phyloP scores from a whole-genome alignment of 2,329 filamentous ascomycete genomes.

The Trichoderma atroviride region DNA sequence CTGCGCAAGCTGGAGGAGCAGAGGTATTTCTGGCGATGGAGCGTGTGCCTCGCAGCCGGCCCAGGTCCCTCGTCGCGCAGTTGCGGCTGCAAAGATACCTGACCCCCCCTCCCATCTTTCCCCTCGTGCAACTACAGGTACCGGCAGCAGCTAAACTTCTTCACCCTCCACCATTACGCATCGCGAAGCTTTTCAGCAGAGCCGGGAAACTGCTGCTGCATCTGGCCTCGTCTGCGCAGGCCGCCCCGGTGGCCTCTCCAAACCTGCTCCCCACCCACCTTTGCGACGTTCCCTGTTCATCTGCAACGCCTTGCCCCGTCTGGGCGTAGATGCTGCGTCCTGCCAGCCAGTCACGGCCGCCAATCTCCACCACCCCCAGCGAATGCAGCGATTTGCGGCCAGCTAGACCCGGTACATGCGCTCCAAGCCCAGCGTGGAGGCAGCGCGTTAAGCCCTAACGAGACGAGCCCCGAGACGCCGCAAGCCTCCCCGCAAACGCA shows the following conservation, averaged over 20 bases:
- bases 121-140: background rate
- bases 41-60: background rate
- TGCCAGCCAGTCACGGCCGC: slow-evolving; percentile 13
- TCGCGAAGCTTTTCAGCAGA: slow-evolving; percentile 7
- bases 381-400: slow-evolving; percentile 25
- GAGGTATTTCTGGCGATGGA: slow-evolving; percentile 10
- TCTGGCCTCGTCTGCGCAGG: slow-evolving; percentile 1
- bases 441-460: background rate
- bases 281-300: slow-evolving; percentile 3
- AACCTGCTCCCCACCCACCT: background rate
- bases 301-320: background rate
- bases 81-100: background rate
- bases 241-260: background rate
- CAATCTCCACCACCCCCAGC: slow-evolving; percentile 20
- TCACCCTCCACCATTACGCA: slow-evolving; percentile 12
- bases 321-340: background rate
- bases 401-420: slow-evolving; percentile 8
- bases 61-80: background rate
- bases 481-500: slow-evolving; percentile 22
- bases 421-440: slow-evolving; percentile 17
- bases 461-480: slow-evolving; percentile 21
- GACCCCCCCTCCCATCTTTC: background rate
- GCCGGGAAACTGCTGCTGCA: background rate
- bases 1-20: slow-evolving; percentile 1
- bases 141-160: background rate